Percentiles rank a stretch among this genome's conserved stretches.
Evolutionary conservation across 495 filamentous ascomycete genomes (phyloP).

Genomic region (Daldinia loculata): DNA sequence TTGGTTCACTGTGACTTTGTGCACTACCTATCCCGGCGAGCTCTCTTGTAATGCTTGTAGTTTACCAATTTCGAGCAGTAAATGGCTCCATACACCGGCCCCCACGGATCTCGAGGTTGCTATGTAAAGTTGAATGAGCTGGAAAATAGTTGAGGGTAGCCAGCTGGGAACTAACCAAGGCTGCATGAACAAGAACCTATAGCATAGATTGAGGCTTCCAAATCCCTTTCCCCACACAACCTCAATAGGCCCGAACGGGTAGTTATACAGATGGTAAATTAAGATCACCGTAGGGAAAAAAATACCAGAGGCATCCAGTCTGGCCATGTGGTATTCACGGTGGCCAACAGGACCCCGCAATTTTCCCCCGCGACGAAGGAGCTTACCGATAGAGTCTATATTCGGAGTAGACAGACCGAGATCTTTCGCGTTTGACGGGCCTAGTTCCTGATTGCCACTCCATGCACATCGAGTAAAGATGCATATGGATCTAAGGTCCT

Average conservation of each 20-base stretch:
- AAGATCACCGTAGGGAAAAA: slow-evolving; percentile 47
- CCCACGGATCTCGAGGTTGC: slow-evolving; percentile 20
- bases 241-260: slow-evolving; percentile 41
- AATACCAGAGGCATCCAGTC: slow-evolving; percentile 44
- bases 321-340: slow-evolving; percentile 45
- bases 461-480: slow-evolving; percentile 8
- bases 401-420: slow-evolving; percentile 59
- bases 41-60: slow-evolving; percentile 8
- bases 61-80: neutral
- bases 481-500: slow-evolving; percentile 10
- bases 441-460: slow-evolving; percentile 59
- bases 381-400: slow-evolving; percentile 46
- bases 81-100: slow-evolving; percentile 6
- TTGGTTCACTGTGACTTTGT: slow-evolving; percentile 8
- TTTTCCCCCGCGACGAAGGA: slow-evolving; percentile 46
- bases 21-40: slow-evolving; percentile 13
- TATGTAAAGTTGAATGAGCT: slow-evolving; percentile 4
- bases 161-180: slow-evolving; percentile 21
- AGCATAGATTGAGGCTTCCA: slow-evolving; percentile 33
- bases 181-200: slow-evolving; percentile 32
- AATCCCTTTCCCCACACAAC: slow-evolving; percentile 28
- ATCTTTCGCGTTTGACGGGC: slow-evolving; percentile 51
- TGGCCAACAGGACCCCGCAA: slow-evolving; percentile 53
- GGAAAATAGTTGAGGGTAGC: slow-evolving; percentile 9
- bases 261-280: slow-evolving; percentile 50